Base-by-base conservation (phyloP, 768 basidiomycete species). In the Mrakia blollopis region DNA sequence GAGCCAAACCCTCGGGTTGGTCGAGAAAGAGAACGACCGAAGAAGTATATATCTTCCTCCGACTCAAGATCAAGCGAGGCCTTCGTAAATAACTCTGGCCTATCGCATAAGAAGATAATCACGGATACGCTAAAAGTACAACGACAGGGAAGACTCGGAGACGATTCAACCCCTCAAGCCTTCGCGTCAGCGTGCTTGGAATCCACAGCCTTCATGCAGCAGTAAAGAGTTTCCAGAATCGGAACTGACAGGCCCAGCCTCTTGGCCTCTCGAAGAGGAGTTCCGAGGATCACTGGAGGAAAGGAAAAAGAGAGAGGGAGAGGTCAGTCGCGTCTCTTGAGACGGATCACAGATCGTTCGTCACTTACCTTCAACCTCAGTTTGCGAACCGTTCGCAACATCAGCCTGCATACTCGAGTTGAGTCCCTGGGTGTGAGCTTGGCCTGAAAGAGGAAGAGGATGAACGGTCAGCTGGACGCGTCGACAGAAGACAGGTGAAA, bases 331-430 rank as follows among this genome's bases (percentile, higher is more conserved):
- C 10, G 44, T 44, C 11, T 44, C 57, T 61, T 18, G 23, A n/a
- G 7, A 35, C 2, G 54, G 9, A 1, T 35, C 21, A 32, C 25
- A 21, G 52, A 47, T 0, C 9, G 39, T 39, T 25, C 41, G 13
- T 32, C n/a, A 37, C 74, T 28, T 7, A 77, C 76, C 69, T 35
- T 78, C 77, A 7, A 78, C 73, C 32, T 78, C 77, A 4, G 72
- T 73, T 28, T 67, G 72, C 11, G 54, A 71, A 0, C 77, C 72
- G 47, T 67, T 65, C 3, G 77, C 73, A 23, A 78, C 77, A 41
- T 78, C 77, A 41, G 73, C 77, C 72, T 74, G 73, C 77, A 78
- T 78, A 7, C 73, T 74, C 30, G 77, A 78, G 77, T 78, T 78
- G 50, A 78, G 73, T 4, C 77, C 77, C 37, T 62, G 25, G 21